Conservation (phyloP, 176 grass and related monocot genomes). For the Tuctoria greenei region DNA sequence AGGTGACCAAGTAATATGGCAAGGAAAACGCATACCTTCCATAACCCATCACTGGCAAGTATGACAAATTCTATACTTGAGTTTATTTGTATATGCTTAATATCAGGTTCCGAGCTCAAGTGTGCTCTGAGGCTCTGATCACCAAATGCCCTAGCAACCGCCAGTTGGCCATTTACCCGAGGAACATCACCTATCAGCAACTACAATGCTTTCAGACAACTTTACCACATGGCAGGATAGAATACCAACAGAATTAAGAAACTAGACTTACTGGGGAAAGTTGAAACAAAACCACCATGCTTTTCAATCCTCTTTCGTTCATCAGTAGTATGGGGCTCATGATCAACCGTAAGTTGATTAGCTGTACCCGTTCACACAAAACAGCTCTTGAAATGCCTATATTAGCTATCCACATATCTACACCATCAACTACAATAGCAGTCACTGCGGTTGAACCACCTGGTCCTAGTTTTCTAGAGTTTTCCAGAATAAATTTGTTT, state of each 20-base stretch:
- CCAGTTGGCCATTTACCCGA: slow-evolving; percentile 88
- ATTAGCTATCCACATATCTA: slow-evolving; percentile 86
- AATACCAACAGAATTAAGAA: slow-evolving; percentile 15
- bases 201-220: slow-evolving; percentile 12
- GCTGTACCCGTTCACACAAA: slow-evolving; percentile 69
- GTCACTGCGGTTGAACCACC: slow-evolving; percentile 92
- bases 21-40: slow-evolving; percentile 64
- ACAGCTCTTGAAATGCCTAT: slow-evolving; percentile 87
- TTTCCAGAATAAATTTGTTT: slow-evolving; percentile 88
- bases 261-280: slow-evolving; percentile 68
- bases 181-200: slow-evolving; percentile 78
- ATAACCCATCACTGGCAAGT: slow-evolving; percentile 88
- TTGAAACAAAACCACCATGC: slow-evolving; percentile 83
- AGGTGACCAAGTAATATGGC: neutral
- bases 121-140: slow-evolving; percentile 80
- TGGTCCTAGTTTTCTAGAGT: slow-evolving; percentile 55
- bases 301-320: slow-evolving; percentile 78
- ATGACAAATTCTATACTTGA: slow-evolving; percentile 71
- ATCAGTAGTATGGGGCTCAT: slow-evolving; percentile 57
- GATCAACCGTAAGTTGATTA: slow-evolving; percentile 77
- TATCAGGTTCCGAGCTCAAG: slow-evolving; percentile 85
- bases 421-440: slow-evolving; percentile 82
- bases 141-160: slow-evolving; percentile 89
- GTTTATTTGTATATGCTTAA: slow-evolving; percentile 63
- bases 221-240: neutral